Evolutionary conservation across 2,329 filamentous ascomycete genomes (phyloP), one percentile per base, ranked within the genome.

Genomic region (Stemphylium lycopersici): DNA sequence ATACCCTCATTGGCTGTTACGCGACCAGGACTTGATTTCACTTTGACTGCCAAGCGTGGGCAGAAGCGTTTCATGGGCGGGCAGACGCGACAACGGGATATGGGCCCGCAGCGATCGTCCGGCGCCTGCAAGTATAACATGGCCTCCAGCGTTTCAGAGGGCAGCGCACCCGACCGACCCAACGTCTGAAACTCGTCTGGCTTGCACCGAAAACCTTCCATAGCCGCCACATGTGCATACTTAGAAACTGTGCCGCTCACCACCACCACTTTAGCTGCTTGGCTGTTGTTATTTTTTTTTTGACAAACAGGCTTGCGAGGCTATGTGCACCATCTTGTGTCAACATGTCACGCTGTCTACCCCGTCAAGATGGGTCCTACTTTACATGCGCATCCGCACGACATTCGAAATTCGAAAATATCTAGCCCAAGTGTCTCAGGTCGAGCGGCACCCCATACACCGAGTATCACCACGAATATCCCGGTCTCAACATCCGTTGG

Each of bases 131-230:
- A 44, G 34, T 50, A 44, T 36, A 40, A 29, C 26, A 45, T 45
- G 45, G 52, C 49, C n/a, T 31, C 54, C 49, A 65, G 61, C 59
- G 70, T 73, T 73, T 73, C 70, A 73, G 62, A 36, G 38, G 33
- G 36, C 56, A 46, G 52, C 55, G 41, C 61, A 55, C 50, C 43
- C 56, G 57, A 61, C 42, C 58, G 64, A 60, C 56, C 47, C 43
- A 37, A 48, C 44, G 41, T 56, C 63, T 71, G 70, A 73, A 72
- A 72, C 70, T 32, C 62, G 49, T 49, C 60, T 40, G 52, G 39
- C 58, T 61, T 56, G 59, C 67, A 62, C 61, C 55, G 58, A 29
- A 51, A 56, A 58, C 41, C 50, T 62, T 59, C 53, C 49, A 57
- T 56, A 53, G 48, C 62, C 54, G 56, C 59, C 61, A 55, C 59